Conservation (phyloP, 768 basidiomycete genomes). For the Mrakia blollopis region DNA sequence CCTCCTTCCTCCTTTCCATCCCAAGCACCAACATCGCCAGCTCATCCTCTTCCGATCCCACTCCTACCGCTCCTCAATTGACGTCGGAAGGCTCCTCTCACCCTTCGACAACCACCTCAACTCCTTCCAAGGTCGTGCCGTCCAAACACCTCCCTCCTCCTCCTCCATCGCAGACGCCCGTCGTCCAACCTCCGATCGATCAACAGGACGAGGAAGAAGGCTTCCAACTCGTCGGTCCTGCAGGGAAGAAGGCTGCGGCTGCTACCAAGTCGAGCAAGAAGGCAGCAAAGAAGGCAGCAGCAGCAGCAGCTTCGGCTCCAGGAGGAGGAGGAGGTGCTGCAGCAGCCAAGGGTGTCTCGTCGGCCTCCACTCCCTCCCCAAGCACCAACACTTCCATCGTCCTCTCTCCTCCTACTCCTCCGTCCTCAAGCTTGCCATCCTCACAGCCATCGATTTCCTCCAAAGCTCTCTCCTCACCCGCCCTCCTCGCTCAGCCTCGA, state of each 20-base stretch:
- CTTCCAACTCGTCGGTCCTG: slow-evolving; percentile 7
- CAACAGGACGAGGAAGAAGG: background rate
- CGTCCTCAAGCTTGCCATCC: background rate
- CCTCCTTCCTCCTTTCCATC: background rate
- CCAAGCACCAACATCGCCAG: background rate
- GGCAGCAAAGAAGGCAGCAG: slow-evolving; percentile 12
- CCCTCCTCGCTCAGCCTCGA: background rate
- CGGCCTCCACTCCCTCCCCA: background rate
- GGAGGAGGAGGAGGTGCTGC: too few relatives aligned
- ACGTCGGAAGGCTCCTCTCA: background rate
- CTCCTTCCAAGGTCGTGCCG: background rate
- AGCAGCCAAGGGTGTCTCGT: background rate
- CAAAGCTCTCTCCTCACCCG: background rate
- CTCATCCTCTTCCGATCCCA: background rate
- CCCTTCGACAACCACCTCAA: background rate
- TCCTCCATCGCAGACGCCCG: background rate
- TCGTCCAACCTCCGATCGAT: background rate
- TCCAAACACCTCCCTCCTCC: background rate
- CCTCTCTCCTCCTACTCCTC: background rate
- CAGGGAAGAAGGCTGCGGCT: background rate
- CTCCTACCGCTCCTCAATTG: background rate
- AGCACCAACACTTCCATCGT: background rate
- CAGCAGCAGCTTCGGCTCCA: background rate
- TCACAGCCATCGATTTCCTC: background rate
- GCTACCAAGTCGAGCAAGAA: slow-evolving; percentile 4